Conservation (phyloP, 2,329 filamentous ascomycete genomes). For the Talaromyces sp. region DNA sequence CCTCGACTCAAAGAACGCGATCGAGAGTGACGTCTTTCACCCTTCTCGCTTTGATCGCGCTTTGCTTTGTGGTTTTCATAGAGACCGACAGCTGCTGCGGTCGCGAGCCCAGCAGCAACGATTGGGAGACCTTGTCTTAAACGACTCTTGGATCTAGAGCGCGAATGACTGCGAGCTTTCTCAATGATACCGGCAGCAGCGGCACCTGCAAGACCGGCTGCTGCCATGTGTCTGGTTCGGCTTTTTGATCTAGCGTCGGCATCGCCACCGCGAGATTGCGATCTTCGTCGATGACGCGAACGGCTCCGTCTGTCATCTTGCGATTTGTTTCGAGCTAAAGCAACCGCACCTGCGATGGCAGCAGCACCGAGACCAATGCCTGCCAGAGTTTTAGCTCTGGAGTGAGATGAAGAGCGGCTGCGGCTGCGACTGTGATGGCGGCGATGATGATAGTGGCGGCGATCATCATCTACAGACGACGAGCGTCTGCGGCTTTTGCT, state of each 20-base stretch:
- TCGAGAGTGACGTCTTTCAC: conserved; percentile 26
- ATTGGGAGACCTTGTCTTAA: conserved; percentile 55
- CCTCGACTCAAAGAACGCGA: conserved; percentile 39
- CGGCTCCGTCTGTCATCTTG: conserved; percentile 47
- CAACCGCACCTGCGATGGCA: conserved; percentile 56
- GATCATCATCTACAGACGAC: conserved; percentile 37
- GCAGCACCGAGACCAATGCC: conserved; percentile 51
- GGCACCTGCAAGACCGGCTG: conserved; percentile 58
- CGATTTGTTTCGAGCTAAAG: conserved; percentile 51
- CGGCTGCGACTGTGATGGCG: conserved; percentile 30
- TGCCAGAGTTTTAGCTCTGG: conserved; percentile 50
- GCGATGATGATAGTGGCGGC: conserved; percentile 29
- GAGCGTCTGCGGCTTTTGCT: conserved; percentile 43
- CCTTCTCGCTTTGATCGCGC: conserved; percentile 49
- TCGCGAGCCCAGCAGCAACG: conserved; percentile 56
- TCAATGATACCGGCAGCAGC: conserved; percentile 59
- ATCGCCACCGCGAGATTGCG: conserved; percentile 29
- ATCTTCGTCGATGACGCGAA: conserved; percentile 39
- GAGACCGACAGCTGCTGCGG: conserved; percentile 56
- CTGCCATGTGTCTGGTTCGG: conserved; percentile 55
- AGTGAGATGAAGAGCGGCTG: conserved; percentile 45
- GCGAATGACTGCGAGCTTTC: conserved; percentile 54
- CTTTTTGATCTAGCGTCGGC: conserved; percentile 21
- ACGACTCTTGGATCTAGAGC: conserved; percentile 51
- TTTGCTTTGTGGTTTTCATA: conserved; percentile 60